A percentile compares a stretch with the other conserved stretches of the same genome.
Evolutionary conservation across 257 asterid species (phyloP).

Genomic region (Solanum microdontum): DNA sequence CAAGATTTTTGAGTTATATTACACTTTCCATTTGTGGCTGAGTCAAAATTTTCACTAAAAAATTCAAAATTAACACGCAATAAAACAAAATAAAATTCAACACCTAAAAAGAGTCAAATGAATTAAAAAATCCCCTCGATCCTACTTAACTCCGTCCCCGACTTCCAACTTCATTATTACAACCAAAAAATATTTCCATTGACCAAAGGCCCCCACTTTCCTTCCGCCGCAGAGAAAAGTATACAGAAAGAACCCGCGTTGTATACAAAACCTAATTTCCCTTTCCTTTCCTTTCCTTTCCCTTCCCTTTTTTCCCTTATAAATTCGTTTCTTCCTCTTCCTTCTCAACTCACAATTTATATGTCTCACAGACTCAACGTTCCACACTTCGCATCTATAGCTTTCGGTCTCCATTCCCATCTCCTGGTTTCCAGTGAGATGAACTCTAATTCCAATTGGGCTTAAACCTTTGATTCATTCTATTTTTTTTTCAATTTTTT

Average conservation of each 20-base stretch:
- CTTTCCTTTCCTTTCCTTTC: not conserved
- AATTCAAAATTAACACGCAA: not conserved
- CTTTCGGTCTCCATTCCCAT: conserved; percentile 74
- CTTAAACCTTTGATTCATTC: not conserved
- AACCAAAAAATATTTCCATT: not conserved
- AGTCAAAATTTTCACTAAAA: not conserved
- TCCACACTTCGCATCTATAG: conserved; percentile 72
- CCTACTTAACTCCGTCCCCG: not conserved
- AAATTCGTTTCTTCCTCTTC: conserved; percentile 4
- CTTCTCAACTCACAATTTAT: not conserved
- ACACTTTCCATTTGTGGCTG: no score
- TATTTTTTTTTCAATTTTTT: not conserved
- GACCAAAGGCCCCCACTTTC: not conserved
- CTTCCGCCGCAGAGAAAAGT: not conserved
- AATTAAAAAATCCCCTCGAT: no score
- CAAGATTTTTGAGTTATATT: no score
- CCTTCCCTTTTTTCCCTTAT: conserved; percentile 7
- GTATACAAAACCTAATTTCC: conserved; percentile 13
- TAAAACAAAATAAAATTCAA: no score
- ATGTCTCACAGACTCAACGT: conserved; percentile 85
- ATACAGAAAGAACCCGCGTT: conserved; percentile 1
- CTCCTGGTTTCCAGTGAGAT: conserved; percentile 98
- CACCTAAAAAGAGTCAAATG: no score
- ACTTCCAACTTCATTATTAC: not conserved
- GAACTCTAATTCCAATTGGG: conserved; percentile 58